Evolutionary conservation across 495 filamentous ascomycete species (phyloP).

Genomic region (Aspergillus carlsbadensis): DNA sequence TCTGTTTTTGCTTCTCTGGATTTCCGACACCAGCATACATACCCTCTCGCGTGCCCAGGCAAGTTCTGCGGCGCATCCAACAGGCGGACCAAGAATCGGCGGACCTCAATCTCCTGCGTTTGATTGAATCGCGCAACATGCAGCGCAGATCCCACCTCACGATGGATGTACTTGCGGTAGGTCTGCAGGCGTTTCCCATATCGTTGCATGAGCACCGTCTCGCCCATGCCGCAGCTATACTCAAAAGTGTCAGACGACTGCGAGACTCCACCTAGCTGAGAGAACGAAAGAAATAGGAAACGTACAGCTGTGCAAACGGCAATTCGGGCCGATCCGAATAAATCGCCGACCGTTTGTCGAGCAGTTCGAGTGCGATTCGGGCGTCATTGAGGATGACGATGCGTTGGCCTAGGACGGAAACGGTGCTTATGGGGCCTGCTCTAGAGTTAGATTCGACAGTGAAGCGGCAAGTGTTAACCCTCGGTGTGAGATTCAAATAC

Average conservation of each 20-base stretch:
- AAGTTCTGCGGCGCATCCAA: constrained; percentile 35
- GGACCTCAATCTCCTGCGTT: constrained; percentile 38
- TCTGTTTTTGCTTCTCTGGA: neutral
- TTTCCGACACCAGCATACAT: constrained; percentile 8
- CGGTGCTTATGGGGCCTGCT: constrained; percentile 45
- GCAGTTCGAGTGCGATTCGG: constrained; percentile 36
- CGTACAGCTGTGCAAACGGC: constrained; percentile 36
- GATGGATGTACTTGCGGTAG: constrained; percentile 38
- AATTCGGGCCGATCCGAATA: constrained; percentile 40
- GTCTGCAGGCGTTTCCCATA: constrained; percentile 34
- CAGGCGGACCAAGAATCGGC: constrained; percentile 41
- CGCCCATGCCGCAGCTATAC: constrained; percentile 31
- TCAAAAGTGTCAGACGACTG: neutral
- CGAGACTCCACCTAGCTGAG: neutral
- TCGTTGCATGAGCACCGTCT: constrained; percentile 29
- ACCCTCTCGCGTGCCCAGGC: constrained; percentile 34
- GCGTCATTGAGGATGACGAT: constrained; percentile 49
- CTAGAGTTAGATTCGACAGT: neutral
- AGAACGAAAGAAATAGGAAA: neutral
- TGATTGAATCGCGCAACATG: constrained; percentile 32
- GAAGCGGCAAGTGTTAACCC: too few relatives aligned
- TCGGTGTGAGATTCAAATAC: too few relatives aligned
- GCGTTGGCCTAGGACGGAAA: constrained; percentile 46
- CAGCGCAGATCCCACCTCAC: constrained; percentile 24
- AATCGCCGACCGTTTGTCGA: constrained; percentile 44